Evolutionary conservation across 164 flowering plant genomes (phyloP).

Genomic region (Berberis vulgaris): DNA sequence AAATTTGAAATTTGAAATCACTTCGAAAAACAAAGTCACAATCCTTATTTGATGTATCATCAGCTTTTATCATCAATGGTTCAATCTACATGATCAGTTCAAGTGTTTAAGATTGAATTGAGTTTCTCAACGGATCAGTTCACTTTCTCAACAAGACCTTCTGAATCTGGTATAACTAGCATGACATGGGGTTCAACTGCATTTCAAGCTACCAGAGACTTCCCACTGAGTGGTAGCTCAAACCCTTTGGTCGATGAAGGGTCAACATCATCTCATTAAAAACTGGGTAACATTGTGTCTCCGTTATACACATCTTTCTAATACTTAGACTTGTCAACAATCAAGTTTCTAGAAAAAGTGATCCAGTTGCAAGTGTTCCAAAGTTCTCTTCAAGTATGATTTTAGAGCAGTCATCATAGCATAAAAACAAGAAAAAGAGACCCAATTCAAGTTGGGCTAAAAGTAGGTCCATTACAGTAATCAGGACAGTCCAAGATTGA

Average conservation of each 20-base stretch:
- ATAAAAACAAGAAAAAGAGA: too few species aligned
- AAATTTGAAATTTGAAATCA: too few species aligned
- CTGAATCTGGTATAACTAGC: constrained; percentile 66
- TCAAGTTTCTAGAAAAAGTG: constrained; percentile 16
- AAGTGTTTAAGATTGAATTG: constrained; percentile 57
- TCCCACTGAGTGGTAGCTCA: constrained; percentile 9
- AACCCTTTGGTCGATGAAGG: constrained; percentile 28
- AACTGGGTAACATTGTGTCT: constrained; percentile 18
- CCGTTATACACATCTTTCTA: constrained; percentile 8
- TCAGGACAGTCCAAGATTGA: too few species aligned
- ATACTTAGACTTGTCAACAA: constrained; percentile 15
- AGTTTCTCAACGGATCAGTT: constrained; percentile 68
- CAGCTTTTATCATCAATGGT: too few species aligned
- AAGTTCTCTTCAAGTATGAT: constrained; percentile 23
- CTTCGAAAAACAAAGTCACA: too few species aligned
- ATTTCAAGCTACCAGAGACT: constrained; percentile 14
- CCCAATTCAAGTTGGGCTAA: too few species aligned
- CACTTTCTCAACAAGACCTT: too few species aligned
- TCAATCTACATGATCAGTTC: too few species aligned
- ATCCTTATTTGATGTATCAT: too few species aligned
- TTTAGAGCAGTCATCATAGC: too few species aligned
- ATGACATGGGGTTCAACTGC: constrained; percentile 19
- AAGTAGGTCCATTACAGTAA: too few species aligned
- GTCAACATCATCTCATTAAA: constrained; percentile 31
- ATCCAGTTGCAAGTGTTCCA: constrained; percentile 21